Conservation (phyloP, 2,329 filamentous ascomycete species). For the Didymella glomerata region DNA sequence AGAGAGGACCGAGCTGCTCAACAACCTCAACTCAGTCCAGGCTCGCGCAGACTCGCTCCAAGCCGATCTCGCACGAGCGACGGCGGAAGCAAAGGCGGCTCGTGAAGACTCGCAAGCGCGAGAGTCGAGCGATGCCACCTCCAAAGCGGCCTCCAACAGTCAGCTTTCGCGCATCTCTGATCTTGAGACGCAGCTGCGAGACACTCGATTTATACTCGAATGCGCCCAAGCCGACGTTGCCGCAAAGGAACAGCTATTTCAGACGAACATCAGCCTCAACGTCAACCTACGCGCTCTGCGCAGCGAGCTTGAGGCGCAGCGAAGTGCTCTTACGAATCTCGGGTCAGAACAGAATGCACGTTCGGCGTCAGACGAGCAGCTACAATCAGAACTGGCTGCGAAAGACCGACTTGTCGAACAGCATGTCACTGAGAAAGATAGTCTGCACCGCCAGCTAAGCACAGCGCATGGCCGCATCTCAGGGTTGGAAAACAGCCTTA, state of each 20-base stretch:
- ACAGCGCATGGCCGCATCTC: conserved; percentile 42
- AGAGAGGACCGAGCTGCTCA: conserved; percentile 23
- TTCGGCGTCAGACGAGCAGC: conserved; percentile 16
- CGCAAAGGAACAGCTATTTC: conserved; percentile 39
- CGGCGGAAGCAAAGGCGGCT: conserved; percentile 33
- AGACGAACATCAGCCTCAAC: conserved; percentile 37
- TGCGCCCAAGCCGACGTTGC: conserved; percentile 37
- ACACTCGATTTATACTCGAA: conserved; percentile 38
- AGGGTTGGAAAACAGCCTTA: conserved; percentile 38
- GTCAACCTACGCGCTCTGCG: conserved; percentile 32
- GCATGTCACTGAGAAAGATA: conserved; percentile 37
- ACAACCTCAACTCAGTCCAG: conserved; percentile 39
- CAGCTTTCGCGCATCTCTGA: conserved; percentile 19
- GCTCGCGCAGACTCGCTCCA: conserved; percentile 38
- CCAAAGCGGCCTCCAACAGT: background rate
- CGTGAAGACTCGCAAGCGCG: conserved; percentile 35
- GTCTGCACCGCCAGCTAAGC: conserved; percentile 36
- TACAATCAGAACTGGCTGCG: conserved; percentile 33
- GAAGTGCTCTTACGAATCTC: conserved; percentile 6
- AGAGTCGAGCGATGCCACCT: background rate
- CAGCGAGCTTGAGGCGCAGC: conserved; percentile 29
- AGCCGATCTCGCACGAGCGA: conserved; percentile 38
- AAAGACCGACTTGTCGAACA: conserved; percentile 41
- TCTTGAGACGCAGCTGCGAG: conserved; percentile 36
- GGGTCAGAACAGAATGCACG: conserved; percentile 7